A percentile compares a stretch with the other conserved stretches of the same genome.
These are phyloP conservation scores for Pelargonium hybrid DNA, from an alignment of 441 rosid genomes.

Conservation along the genomic window DNA sequence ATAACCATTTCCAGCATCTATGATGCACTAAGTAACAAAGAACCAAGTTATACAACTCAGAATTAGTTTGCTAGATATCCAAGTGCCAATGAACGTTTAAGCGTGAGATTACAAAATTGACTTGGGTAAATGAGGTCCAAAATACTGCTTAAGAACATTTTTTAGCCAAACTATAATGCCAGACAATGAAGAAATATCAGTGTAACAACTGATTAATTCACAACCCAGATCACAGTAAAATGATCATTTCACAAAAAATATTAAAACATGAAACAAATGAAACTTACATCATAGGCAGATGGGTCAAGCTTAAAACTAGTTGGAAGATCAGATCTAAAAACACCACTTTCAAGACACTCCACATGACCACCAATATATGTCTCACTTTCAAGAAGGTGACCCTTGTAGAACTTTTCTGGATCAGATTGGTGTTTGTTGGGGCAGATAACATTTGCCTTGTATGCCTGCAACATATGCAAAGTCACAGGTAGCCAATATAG, in stretches of 20 bases:
- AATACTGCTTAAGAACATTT: not conserved
- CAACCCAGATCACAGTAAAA: not conserved
- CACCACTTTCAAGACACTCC: slow-evolving; percentile 99
- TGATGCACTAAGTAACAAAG: not conserved
- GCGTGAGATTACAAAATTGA: not conserved
- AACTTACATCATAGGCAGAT: slow-evolving; percentile 64
- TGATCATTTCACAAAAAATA: slow-evolving; percentile 5
- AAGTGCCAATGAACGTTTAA: not conserved
- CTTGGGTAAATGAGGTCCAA: not conserved
- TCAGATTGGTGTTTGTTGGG: slow-evolving; percentile 97
- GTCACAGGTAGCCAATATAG: slow-evolving; percentile 18
- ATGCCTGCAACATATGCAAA: slow-evolving; percentile 52
- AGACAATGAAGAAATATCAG: not conserved
- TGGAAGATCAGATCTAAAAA: slow-evolving; percentile 93
- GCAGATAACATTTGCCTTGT: slow-evolving; percentile 89
- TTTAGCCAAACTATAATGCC: not conserved
- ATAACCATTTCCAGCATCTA: not conserved
- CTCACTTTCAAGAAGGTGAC: slow-evolving; percentile 92
- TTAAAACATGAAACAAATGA: slow-evolving; percentile 16
- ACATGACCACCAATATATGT: slow-evolving; percentile 98
- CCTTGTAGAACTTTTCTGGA: slow-evolving; percentile 68
- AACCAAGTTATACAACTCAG: not conserved
- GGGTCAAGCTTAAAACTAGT: slow-evolving; percentile 85
- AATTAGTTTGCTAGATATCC: not conserved
- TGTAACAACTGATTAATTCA: not conserved